Percentiles rank a stretch among this genome's conserved stretches.
Evolutionary conservation across 805 yeast genomes (phyloP).

Genomic region (Zygoascus tannicola): DNA sequence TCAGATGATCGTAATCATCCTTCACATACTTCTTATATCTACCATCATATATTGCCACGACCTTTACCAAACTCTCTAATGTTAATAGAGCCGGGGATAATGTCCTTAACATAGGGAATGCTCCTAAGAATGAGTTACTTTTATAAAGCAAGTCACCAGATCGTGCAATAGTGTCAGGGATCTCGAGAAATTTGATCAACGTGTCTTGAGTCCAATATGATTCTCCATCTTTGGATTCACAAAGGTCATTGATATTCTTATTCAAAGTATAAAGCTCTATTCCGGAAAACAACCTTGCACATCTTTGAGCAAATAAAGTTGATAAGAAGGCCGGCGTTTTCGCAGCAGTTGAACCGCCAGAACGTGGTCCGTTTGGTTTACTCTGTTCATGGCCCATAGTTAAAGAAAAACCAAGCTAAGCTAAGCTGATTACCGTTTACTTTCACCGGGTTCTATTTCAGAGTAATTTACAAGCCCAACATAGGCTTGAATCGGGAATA

Average conservation of each 20-base stretch:
- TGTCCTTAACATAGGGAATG: constrained; percentile 41
- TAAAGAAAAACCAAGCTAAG: too few species aligned
- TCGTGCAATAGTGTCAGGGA: constrained; percentile 29
- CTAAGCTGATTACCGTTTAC: too few species aligned
- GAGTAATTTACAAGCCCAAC: too few species aligned
- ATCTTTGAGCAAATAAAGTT: constrained; percentile 26
- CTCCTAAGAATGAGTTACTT: constrained; percentile 36
- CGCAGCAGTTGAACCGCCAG: too few species aligned
- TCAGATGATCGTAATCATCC: constrained; percentile 33
- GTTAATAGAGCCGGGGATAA: constrained; percentile 27
- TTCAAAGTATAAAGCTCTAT: constrained; percentile 31
- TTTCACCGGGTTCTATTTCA: too few species aligned
- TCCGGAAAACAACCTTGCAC: constrained; percentile 27
- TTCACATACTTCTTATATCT: constrained; percentile 32
- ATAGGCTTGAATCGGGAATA: too few species aligned
- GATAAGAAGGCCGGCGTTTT: constrained; percentile 9
- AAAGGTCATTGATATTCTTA: constrained; percentile 13
- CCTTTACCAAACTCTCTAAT: constrained; percentile 35
- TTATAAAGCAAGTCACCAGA: constrained; percentile 32
- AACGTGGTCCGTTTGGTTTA: neutral
- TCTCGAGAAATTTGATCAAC: constrained; percentile 22
- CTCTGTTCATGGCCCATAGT: neutral
- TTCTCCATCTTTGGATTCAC: constrained; percentile 15
- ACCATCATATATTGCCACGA: constrained; percentile 37
- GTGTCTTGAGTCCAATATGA: constrained; percentile 22